Evolutionary conservation across 1,139 yeast species (phyloP), one percentile per base, ranked within the genome.

Genomic region (Debaryomyces nepalensis): DNA sequence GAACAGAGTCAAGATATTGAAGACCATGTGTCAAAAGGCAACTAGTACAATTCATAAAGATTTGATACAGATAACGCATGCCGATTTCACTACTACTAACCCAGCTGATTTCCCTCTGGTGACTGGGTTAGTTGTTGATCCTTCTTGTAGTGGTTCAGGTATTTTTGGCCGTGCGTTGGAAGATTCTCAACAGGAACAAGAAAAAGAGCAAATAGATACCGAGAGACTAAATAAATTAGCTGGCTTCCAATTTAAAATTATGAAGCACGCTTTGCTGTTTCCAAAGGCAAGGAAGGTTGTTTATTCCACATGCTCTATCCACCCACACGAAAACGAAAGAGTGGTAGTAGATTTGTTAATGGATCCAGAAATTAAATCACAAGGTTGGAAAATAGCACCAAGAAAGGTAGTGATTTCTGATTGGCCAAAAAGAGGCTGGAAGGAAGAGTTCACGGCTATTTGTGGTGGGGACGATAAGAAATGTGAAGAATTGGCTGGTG

Each of bases 71-170:
- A 77, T 89, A n/a, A 80, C 84, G 35, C 86, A 84, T 38, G 87
- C 87, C 15, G 99, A 93, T 64, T 95, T 93, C 59, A 89, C 97
- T 2, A 68, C 77, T 8, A 69, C 79, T 1, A 71, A 76, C 10
- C 95, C 95, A 0, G 53, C 55, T 1, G 86, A 84, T 39, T 87
- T 75, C 48, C 66, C 75, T 0, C 71, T 78, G 18, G 87, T 89
- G 4, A 83, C 89, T 0, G 97, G 96, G 0, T 67, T 93, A 37
- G 75, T 95, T 5, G 95, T 95, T 2, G 99, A 93, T 62, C 99
- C 99, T 0, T 89, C 97, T 4, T 93, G 99, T 61, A 88, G 97
- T 24, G 99, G 99, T 0, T 87, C 96, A 37, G 99, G 99, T 4
- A 93, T 93, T 38, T 93, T 91, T 66, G 97, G 97, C 8, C 73